A percentile compares a stretch with the other conserved stretches of the same genome.
Evolutionary conservation across 176 grass and related monocot genomes (phyloP).

Genomic region (Avena atlantica): DNA sequence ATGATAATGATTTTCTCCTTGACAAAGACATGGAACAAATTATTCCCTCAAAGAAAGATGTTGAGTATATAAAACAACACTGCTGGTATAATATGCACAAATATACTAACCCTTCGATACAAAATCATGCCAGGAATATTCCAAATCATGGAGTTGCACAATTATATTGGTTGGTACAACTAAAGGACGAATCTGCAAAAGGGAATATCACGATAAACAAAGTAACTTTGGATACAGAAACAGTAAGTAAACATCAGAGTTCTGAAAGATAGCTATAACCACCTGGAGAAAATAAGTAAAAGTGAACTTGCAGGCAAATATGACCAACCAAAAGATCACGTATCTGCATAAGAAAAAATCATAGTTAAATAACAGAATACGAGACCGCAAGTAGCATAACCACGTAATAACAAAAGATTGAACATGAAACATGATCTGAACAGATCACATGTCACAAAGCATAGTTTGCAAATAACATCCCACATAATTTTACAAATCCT

Average conservation of each 20-base stretch:
- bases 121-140: constrained; percentile 91
- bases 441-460: not conserved
- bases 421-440: not conserved
- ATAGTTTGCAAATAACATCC: not conserved
- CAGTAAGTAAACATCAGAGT: constrained; percentile 32
- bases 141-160: constrained; percentile 63
- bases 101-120: constrained; percentile 84
- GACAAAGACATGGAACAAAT: constrained; percentile 1
- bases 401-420: constrained; percentile 2
- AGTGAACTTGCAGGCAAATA: constrained; percentile 87
- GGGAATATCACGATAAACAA: constrained; percentile 13
- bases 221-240: constrained; percentile 17
- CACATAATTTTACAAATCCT: not conserved
- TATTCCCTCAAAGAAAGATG: not conserved
- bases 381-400: not conserved
- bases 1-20: constrained; percentile 16
- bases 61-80: constrained; percentile 8
- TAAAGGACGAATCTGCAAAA: constrained; percentile 83
- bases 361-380: constrained; percentile 31
- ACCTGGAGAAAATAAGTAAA: constrained; percentile 99
- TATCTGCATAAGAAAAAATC: constrained; percentile 65
- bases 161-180: constrained; percentile 84
- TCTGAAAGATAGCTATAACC: constrained; percentile 35
- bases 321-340: constrained; percentile 82
- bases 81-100: not conserved